Evolutionary conservation across 202 grass and related monocot species (phyloP).

Genomic region (Setaria italica): DNA sequence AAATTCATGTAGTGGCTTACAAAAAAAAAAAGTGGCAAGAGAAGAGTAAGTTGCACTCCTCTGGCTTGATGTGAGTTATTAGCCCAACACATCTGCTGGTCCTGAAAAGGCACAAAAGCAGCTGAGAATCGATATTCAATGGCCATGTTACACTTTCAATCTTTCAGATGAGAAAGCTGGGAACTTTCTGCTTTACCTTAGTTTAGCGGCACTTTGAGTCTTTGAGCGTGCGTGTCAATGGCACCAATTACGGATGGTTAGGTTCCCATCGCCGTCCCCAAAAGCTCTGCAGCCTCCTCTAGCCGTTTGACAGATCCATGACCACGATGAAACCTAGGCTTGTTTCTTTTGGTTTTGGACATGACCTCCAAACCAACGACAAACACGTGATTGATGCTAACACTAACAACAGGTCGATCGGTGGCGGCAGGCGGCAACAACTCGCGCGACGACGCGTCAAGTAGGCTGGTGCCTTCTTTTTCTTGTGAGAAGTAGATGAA

Average conservation of each 20-base stretch:
- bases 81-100: background rate
- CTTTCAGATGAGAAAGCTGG: constrained; percentile 30
- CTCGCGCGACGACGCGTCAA: background rate
- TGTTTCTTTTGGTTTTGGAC: constrained; percentile 2
- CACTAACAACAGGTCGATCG: constrained; percentile 1
- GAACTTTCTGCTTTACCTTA: background rate
- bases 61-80: constrained; percentile 9
- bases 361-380: constrained; percentile 28
- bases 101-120: background rate
- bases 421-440: background rate
- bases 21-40: background rate
- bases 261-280: constrained; percentile 43
- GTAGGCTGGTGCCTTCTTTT: background rate
- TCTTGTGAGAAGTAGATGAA: background rate
- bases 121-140: background rate
- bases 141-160: background rate
- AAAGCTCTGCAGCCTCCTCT: constrained; percentile 32
- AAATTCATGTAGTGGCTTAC: background rate
- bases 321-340: background rate
- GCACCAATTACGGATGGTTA: constrained; percentile 32
- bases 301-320: constrained; percentile 27
- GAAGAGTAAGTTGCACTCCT: background rate
- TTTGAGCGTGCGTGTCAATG: background rate
- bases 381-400: constrained; percentile 39
- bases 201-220: background rate